Percentiles rank a stretch among this genome's conserved stretches.
These are phyloP conservation scores for Cyclostephanos tholiformis DNA, from an alignment of 108 stramenopile genomes.

Conservation along the genomic window DNA sequence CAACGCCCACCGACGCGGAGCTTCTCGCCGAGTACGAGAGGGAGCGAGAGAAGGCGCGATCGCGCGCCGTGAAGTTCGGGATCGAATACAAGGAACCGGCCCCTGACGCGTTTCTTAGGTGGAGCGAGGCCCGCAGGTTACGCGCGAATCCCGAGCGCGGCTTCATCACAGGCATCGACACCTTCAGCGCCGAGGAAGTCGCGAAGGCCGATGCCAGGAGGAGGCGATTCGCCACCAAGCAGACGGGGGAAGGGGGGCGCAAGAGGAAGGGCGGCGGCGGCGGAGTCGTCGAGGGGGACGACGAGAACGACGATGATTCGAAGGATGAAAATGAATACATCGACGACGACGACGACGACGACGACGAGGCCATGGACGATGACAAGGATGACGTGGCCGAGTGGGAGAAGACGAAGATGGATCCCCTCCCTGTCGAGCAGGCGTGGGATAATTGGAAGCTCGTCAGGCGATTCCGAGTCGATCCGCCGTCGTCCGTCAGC, in stretches of 20 bases:
- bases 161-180: slow-evolving; percentile 81
- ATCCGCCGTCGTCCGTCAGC: slow-evolving; percentile 57
- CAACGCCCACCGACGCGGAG: slow-evolving; percentile 50
- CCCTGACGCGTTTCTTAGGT: slow-evolving; percentile 68
- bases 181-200: slow-evolving; percentile 61
- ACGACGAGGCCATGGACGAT: slow-evolving; percentile 34
- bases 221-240: slow-evolving; percentile 58
- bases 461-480: slow-evolving; percentile 57
- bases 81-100: slow-evolving; percentile 70
- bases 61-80: slow-evolving; percentile 78
- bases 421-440: slow-evolving; percentile 62
- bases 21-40: slow-evolving; percentile 69
- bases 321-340: slow-evolving; percentile 43
- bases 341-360: slow-evolving; percentile 46
- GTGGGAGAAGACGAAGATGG: slow-evolving; percentile 48
- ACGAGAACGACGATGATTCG: slow-evolving; percentile 14
- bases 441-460: slow-evolving; percentile 85
- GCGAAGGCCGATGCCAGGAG: slow-evolving; percentile 70
- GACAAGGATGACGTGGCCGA: slow-evolving; percentile 36
- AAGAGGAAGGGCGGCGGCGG: slow-evolving; percentile 31
- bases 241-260: slow-evolving; percentile 5
- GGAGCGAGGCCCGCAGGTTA: slow-evolving; percentile 72
- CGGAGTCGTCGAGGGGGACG: slow-evolving; percentile 21
- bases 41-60: slow-evolving; percentile 68
- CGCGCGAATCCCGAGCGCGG: slow-evolving; percentile 66